phyloP scores from a whole-genome alignment of 73 alveolate species.

The Effrenium voratum region DNA sequence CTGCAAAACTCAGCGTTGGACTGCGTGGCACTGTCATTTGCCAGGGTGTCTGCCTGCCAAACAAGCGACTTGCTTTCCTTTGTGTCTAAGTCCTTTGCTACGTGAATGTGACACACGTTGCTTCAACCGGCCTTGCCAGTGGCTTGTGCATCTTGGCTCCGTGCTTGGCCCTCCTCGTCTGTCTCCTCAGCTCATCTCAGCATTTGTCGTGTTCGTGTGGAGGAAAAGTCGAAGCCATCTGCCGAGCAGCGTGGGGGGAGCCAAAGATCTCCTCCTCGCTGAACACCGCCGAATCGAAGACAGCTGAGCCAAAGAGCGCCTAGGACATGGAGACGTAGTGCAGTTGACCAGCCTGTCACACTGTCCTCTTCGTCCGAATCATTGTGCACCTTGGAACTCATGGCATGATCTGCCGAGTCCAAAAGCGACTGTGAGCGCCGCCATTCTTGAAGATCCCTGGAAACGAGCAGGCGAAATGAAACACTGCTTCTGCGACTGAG shows the following conservation, averaged over 20 bases:
- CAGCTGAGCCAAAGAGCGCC: conserved; percentile 66
- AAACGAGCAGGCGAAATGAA: no score
- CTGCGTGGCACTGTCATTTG: no score
- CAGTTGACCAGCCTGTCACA: no score
- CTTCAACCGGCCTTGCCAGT: not conserved
- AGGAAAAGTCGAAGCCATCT: not conserved
- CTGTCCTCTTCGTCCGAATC: no score
- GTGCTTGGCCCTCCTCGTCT: not conserved
- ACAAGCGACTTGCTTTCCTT: not conserved
- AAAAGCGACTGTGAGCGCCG: no score
- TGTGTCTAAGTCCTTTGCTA: not conserved
- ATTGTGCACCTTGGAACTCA: no score
- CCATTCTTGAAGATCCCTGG: no score
- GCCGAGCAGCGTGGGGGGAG: conserved; percentile 30
- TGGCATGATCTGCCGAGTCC: no score
- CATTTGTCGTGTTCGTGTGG: not conserved
- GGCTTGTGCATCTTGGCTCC: not conserved
- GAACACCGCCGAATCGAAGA: conserved; percentile 43
- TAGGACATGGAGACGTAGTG: no score
- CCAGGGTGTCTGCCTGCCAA: no score
- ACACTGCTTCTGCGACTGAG: no score
- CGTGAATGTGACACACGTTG: not conserved
- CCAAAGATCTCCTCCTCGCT: conserved; percentile 76
- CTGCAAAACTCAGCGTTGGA: no score
- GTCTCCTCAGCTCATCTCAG: not conserved